Conservation (phyloP, 257 asterid genomes). For the Scutellaria baicalensis region DNA sequence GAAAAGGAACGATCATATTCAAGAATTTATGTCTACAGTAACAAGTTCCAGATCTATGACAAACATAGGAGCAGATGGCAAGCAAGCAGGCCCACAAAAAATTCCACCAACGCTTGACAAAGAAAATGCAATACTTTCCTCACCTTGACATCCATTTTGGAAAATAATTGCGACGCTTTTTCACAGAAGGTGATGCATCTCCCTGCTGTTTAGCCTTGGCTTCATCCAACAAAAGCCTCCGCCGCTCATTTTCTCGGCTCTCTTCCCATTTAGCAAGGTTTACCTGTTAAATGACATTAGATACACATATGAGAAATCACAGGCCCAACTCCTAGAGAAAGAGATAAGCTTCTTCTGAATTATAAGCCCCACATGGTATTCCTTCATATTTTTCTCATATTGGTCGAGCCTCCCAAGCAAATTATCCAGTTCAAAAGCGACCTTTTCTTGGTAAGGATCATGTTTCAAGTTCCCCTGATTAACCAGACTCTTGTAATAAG, state of each 20-base stretch:
- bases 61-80: background rate
- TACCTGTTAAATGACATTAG: constrained; percentile 29
- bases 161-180: constrained; percentile 45
- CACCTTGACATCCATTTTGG: constrained; percentile 76
- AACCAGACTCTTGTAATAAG: constrained; percentile 70
- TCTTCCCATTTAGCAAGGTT: constrained; percentile 82
- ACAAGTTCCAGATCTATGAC: background rate
- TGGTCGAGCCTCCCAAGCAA: constrained; percentile 69
- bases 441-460: constrained; percentile 85
- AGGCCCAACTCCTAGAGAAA: background rate
- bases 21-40: background rate
- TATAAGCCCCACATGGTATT: constrained; percentile 55
- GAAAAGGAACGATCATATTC: background rate
- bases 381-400: constrained; percentile 89
- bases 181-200: constrained; percentile 32
- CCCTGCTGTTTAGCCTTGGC: constrained; percentile 70
- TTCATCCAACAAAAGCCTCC: constrained; percentile 69
- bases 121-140: constrained; percentile 10
- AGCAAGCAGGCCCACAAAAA: background rate
- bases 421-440: constrained; percentile 71
- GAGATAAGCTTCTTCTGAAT: background rate
- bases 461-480: constrained; percentile 77
- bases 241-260: constrained; percentile 56
- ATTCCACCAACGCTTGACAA: too few species aligned
- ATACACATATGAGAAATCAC: constrained; percentile 12